Evolutionary conservation across 768 basidiomycete genomes (phyloP).

Genomic region (Boletus tomentosulus): DNA sequence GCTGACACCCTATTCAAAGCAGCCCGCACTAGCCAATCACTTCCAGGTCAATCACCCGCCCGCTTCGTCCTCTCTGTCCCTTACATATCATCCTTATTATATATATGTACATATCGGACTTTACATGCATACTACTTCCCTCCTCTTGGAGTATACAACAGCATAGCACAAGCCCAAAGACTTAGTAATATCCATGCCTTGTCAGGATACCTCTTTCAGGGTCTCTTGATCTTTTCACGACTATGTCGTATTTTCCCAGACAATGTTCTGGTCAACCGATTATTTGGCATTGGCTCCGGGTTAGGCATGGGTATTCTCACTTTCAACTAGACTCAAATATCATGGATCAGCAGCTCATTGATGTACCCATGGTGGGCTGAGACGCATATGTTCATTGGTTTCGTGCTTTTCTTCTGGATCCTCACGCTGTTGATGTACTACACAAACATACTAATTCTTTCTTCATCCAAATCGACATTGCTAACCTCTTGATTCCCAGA

Average conservation of each 20-base stretch:
- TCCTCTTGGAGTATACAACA: too few species aligned
- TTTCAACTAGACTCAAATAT: slow-evolving; percentile 86
- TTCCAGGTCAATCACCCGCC: too few species aligned
- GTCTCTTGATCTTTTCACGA: slow-evolving; percentile 84
- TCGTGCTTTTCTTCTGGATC: slow-evolving; percentile 92
- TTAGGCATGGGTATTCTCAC: slow-evolving; percentile 88
- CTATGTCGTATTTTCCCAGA: slow-evolving; percentile 88
- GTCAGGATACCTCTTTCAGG: slow-evolving; percentile 84
- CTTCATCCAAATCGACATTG: not conserved
- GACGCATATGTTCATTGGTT: slow-evolving; percentile 83
- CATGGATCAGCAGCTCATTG: slow-evolving; percentile 69
- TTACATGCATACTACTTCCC: too few species aligned
- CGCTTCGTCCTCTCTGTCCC: too few species aligned
- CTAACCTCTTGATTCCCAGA: slow-evolving; percentile 37
- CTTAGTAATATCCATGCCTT: not conserved
- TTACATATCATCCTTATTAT: too few species aligned
- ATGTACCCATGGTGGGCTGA: slow-evolving; percentile 97
- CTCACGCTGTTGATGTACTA: slow-evolving; percentile 87
- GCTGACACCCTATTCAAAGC: too few species aligned
- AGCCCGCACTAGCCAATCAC: too few species aligned
- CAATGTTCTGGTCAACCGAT: slow-evolving; percentile 80
- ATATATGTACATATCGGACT: too few species aligned
- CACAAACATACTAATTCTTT: slow-evolving; percentile 63
- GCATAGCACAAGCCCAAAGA: too few species aligned
- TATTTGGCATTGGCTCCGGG: slow-evolving; percentile 82